phyloP scores from a whole-genome alignment of 1,139 yeast genomes.

The Hyphopichia buzzinii region DNA sequence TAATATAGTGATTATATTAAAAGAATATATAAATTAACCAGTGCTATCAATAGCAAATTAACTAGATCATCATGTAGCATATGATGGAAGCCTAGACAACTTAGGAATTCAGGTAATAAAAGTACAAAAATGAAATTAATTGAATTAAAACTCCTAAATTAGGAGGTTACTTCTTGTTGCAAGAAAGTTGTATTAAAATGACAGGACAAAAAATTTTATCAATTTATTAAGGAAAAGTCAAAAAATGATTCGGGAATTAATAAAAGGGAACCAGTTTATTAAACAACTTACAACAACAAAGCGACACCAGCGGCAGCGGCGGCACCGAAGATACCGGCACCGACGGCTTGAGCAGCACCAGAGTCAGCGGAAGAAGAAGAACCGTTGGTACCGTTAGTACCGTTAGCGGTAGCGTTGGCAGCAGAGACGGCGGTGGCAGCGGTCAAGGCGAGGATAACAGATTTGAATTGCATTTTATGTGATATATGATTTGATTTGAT shows the following conservation, averaged over 20 bases:
- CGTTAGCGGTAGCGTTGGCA: conserved; percentile 34
- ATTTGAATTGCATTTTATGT: conserved; percentile 43
- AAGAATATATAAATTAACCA: not conserved
- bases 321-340: conserved; percentile 36
- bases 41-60: not conserved
- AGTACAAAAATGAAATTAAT: not conserved
- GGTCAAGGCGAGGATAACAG: conserved; percentile 44
- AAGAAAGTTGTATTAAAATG: not conserved
- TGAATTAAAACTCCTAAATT: not conserved
- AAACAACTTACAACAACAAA: conserved; percentile 35
- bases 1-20: too few relatives aligned
- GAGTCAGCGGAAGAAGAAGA: conserved; percentile 9
- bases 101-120: too few relatives aligned
- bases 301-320: conserved; percentile 49
- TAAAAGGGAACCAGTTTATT: not conserved
- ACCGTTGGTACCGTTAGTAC: conserved; percentile 19
- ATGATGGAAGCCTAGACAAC: too few relatives aligned
- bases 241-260: not conserved
- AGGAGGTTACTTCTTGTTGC: too few relatives aligned
- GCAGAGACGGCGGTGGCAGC: conserved; percentile 46
- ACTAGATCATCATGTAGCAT: too few relatives aligned
- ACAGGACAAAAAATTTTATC: not conserved
- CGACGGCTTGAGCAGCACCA: conserved; percentile 26
- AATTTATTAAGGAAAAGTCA: not conserved
- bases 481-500: not conserved